Conservation (phyloP, 2,329 filamentous ascomycete genomes). For the Nothophoma quercina region DNA sequence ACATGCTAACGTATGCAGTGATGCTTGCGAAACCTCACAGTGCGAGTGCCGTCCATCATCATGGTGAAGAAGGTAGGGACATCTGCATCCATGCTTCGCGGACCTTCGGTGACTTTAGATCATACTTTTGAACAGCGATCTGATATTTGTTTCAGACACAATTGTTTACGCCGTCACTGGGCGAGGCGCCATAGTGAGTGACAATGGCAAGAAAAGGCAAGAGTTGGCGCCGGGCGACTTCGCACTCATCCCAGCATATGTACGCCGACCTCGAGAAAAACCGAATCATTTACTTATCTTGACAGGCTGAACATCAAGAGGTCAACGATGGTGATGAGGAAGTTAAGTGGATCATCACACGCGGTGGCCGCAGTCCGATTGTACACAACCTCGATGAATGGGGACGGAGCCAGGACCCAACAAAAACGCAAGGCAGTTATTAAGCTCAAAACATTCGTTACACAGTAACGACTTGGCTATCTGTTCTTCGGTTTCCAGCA, state of each 20-base stretch:
- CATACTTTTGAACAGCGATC: not conserved
- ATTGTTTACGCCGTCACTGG: conserved; percentile 73
- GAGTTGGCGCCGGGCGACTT: conserved; percentile 71
- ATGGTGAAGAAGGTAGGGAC: conserved; percentile 69
- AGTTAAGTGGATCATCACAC: conserved; percentile 70
- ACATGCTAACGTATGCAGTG: conserved; percentile 51
- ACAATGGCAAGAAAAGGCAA: conserved; percentile 63
- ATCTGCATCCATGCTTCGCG: not conserved
- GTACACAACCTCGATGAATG: conserved; percentile 70
- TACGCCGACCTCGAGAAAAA: not conserved
- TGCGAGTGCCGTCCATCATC: conserved; percentile 70
- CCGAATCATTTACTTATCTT: not conserved
- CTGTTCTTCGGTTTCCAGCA: too few relatives aligned
- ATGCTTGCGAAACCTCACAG: conserved; percentile 70
- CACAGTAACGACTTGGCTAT: too few relatives aligned
- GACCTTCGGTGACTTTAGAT: too few relatives aligned
- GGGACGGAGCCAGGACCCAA: conserved; percentile 52
- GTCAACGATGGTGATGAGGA: conserved; percentile 71
- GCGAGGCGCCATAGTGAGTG: conserved; percentile 66
- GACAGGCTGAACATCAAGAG: conserved; percentile 69
- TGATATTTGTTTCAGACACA: conserved; percentile 59
- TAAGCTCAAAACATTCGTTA: not conserved
- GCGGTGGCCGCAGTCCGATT: conserved; percentile 67
- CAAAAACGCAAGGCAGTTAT: conserved; percentile 3
- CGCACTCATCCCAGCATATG: conserved; percentile 71